phyloP scores from a whole-genome alignment of 768 basidiomycete species.

The Mycena belliarum region DNA sequence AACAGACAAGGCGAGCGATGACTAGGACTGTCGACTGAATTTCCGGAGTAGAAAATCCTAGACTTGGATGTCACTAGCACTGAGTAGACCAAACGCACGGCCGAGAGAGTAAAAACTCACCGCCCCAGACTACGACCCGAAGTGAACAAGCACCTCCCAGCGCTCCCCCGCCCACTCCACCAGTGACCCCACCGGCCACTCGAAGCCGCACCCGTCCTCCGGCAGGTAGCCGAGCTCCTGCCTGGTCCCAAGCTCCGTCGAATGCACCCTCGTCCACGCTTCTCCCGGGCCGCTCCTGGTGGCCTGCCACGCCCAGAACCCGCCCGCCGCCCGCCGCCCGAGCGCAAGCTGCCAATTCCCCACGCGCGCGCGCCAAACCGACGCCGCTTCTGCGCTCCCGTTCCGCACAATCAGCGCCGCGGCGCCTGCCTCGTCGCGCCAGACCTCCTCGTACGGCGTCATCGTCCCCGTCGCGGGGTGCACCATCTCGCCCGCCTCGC shows the following conservation, averaged over 20 bases:
- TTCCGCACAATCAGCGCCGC: slow-evolving; percentile 11
- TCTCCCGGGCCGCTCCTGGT: neutral
- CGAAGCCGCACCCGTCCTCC: neutral
- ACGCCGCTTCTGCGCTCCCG: neutral
- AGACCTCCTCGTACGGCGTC: slow-evolving; percentile 34
- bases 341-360: slow-evolving; percentile 18
- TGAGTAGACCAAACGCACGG: no score
- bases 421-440: slow-evolving; percentile 30
- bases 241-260: neutral
- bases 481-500: slow-evolving; percentile 36
- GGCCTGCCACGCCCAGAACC: slow-evolving; percentile 23
- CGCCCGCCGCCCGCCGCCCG: neutral
- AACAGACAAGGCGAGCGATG: no score
- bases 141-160: slow-evolving; percentile 3
- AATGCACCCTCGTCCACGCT: slow-evolving; percentile 3
- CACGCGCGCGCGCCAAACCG: slow-evolving; percentile 18
- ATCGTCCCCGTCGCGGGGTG: slow-evolving; percentile 32
- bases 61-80: no score
- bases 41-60: no score
- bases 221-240: neutral
- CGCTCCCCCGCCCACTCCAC: slow-evolving; percentile 6
- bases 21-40: no score
- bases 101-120: no score
- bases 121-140: neutral
- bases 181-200: slow-evolving; percentile 4